These are phyloP conservation scores for Kodamaea ohmeri DNA, from an alignment of 1,139 yeast species.

Conservation along the genomic window DNA sequence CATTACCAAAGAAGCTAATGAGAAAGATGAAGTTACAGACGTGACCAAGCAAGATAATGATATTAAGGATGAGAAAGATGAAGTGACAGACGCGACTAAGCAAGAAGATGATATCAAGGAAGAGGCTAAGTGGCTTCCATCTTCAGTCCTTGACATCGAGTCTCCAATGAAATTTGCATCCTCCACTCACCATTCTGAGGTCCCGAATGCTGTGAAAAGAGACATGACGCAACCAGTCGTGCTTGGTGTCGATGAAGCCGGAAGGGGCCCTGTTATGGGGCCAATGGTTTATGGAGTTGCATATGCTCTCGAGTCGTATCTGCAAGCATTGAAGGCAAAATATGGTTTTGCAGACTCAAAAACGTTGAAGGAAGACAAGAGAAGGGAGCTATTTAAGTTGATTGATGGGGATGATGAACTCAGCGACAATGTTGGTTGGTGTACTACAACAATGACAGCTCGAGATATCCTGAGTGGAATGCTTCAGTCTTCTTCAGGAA, in stretches of 20 bases:
- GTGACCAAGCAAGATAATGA: too few relatives aligned
- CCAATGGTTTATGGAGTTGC: constrained; percentile 96
- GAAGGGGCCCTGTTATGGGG: constrained; percentile 95
- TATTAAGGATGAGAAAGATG: not conserved
- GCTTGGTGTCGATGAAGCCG: constrained; percentile 96
- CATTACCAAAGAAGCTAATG: too few relatives aligned
- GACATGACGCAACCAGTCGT: constrained; percentile 35
- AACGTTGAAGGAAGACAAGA: constrained; percentile 67
- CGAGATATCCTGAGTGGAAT: constrained; percentile 85
- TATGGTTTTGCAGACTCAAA: constrained; percentile 94
- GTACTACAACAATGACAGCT: constrained; percentile 81
- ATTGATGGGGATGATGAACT: constrained; percentile 48
- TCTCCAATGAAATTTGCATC: constrained; percentile 29
- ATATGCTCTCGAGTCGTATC: constrained; percentile 63
- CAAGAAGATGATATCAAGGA: not conserved
- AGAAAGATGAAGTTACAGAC: too few relatives aligned
- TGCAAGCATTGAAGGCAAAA: constrained; percentile 45
- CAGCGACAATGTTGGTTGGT: constrained; percentile 74
- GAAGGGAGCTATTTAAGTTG: constrained; percentile 58
- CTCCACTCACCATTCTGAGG: constrained; percentile 34
- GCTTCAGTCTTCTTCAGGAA: constrained; percentile 58
- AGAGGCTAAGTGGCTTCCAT: constrained; percentile 28
- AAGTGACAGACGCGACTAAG: not conserved
- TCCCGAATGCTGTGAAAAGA: constrained; percentile 24
- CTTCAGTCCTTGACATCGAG: constrained; percentile 28